phyloP scores from a whole-genome alignment of 1,139 yeast genomes.

The Yamadazyma membranifaciens region DNA sequence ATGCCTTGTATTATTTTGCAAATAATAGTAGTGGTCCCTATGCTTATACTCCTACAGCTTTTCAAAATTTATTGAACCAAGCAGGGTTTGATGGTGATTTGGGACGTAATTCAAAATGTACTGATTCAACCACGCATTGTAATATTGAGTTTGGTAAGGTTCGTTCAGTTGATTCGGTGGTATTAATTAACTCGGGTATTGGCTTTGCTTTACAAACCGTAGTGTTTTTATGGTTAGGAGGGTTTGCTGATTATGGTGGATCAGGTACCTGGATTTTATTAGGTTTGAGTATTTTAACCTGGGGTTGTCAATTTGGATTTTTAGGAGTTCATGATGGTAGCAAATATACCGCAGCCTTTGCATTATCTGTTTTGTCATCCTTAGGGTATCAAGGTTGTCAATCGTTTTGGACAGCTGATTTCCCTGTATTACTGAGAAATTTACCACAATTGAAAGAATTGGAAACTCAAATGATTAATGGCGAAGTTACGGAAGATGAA shows the following conservation, averaged over 20 bases:
- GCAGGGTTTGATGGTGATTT: constrained; percentile 9
- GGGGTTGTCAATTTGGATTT: constrained; percentile 10
- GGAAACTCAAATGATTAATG: constrained; percentile 4
- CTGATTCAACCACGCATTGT: constrained; percentile 8
- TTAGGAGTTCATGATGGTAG: constrained; percentile 9
- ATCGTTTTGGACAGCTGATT: constrained; percentile 11
- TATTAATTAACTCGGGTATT: constrained; percentile 9
- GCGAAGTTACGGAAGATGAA: constrained; percentile 9
- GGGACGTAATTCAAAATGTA: constrained; percentile 6
- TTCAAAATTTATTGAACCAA: constrained; percentile 9
- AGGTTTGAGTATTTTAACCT: constrained; percentile 8
- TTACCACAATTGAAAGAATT: background rate
- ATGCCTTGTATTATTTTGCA: constrained; percentile 11
- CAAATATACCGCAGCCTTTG: constrained; percentile 9
- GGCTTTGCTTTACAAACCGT: constrained; percentile 10
- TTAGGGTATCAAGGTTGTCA: constrained; percentile 12
- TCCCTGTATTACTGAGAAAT: constrained; percentile 10
- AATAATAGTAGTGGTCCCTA: constrained; percentile 10
- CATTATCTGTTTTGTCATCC: constrained; percentile 7
- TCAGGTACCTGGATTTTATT: constrained; percentile 7
- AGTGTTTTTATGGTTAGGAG: constrained; percentile 9
- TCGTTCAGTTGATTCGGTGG: constrained; percentile 9
- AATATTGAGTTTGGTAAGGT: constrained; percentile 6
- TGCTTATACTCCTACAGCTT: constrained; percentile 10
- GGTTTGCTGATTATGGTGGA: constrained; percentile 10